Conservation (phyloP, 169 alveolate species). For the Eimeria maxima region DNA sequence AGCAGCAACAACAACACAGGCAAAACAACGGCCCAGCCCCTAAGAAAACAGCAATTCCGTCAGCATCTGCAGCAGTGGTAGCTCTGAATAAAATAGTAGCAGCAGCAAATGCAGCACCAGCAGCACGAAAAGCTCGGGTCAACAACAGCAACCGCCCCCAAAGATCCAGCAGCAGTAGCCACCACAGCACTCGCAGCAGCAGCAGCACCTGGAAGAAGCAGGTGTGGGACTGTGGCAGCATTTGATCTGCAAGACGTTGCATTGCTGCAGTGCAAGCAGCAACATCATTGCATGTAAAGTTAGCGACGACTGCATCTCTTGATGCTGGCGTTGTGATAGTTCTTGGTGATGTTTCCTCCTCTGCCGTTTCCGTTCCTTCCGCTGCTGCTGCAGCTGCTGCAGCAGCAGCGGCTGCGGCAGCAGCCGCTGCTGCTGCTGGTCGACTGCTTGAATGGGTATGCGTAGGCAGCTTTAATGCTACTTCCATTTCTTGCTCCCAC, state of each 20-base stretch:
- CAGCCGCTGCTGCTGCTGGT: conserved; percentile 1
- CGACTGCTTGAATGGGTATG: background rate
- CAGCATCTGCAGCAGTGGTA: background rate
- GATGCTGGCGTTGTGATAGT: conserved; percentile 46
- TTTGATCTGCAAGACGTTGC: conserved; percentile 70
- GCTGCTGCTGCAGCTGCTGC: background rate
- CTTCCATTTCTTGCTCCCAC: conserved; percentile 87
- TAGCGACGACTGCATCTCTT: conserved; percentile 14
- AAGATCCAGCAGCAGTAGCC: too few relatives aligned
- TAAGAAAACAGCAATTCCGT: background rate
- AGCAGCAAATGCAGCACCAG: background rate
- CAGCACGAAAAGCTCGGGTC: background rate
- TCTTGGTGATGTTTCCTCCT: background rate
- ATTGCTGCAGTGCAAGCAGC: background rate
- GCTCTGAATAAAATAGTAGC: background rate
- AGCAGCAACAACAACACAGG: conserved; percentile 11
- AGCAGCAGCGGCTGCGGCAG: conserved; percentile 32
- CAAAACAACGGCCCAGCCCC: background rate
- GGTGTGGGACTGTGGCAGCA: conserved; percentile 95
- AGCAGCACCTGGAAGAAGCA: conserved; percentile 92
- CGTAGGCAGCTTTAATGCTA: conserved; percentile 30
- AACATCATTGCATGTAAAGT: background rate
- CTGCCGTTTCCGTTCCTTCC: background rate
- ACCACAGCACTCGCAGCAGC: too few relatives aligned
- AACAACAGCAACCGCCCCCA: conserved; percentile 20